Conservation (phyloP, 2,329 filamentous ascomycete species). For the Ascochyta rabiei region DNA sequence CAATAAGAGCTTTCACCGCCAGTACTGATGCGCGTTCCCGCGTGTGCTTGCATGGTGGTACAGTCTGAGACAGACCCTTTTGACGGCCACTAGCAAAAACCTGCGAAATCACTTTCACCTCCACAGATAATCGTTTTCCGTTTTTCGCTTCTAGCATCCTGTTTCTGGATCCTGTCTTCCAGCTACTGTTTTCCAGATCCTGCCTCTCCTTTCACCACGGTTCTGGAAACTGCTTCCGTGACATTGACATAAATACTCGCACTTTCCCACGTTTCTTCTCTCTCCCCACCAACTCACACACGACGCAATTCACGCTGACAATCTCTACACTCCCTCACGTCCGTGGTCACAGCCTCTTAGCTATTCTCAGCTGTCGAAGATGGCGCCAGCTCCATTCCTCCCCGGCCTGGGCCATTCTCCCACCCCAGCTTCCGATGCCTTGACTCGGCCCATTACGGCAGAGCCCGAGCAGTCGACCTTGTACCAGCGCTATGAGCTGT, state of each 20-base stretch:
- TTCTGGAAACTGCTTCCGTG: conserved; percentile 10
- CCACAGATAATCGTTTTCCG: not conserved
- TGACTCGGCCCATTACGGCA: not conserved
- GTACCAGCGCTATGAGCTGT: conserved; percentile 39
- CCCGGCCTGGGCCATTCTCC: conserved; percentile 15
- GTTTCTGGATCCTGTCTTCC: not conserved
- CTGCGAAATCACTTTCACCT: conserved; percentile 12
- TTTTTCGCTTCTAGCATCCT: not conserved
- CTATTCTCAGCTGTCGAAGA: not conserved
- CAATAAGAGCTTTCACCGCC: conserved; percentile 19
- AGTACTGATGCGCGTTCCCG: conserved; percentile 9
- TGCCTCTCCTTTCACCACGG: not conserved
- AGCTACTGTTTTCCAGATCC: not conserved
- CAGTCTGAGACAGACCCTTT: conserved; percentile 11
- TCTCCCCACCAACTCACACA: conserved; percentile 4
- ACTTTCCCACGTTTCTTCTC: conserved; percentile 14
- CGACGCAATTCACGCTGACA: not conserved
- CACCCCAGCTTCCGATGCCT: not conserved
- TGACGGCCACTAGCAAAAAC: conserved; percentile 13
- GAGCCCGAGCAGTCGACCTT: conserved; percentile 23
- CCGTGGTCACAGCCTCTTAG: not conserved
- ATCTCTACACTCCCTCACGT: not conserved
- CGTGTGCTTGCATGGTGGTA: conserved; percentile 13
- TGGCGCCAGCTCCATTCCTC: conserved; percentile 23
- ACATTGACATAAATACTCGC: not conserved